phyloP scores from a whole-genome alignment of 139 green algal genomes.

The Auxenochlorella pyrenoidosa region DNA sequence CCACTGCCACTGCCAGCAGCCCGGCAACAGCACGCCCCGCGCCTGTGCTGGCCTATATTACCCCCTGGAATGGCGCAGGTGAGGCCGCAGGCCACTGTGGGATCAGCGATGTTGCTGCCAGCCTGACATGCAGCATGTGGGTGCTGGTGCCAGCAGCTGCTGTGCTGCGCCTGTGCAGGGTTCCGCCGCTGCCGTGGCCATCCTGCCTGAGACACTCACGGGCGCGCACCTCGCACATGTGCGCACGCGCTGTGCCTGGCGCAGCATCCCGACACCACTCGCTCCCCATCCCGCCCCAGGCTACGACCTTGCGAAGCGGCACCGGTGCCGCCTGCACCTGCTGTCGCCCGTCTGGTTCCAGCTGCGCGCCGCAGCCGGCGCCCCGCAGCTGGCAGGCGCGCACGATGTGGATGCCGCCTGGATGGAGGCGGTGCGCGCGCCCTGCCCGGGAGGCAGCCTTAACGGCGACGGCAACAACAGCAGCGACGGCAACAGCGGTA shows the following conservation, averaged over 20 bases:
- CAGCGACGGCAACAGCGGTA: neutral
- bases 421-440: constrained; percentile 12
- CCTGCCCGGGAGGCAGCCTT: neutral
- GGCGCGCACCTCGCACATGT: too few species aligned
- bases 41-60: constrained; percentile 9
- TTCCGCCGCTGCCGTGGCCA: too few species aligned
- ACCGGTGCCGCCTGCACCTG: constrained; percentile 6
- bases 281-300: neutral
- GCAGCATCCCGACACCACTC: too few species aligned
- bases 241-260: too few species aligned
- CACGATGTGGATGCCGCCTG: constrained; percentile 18
- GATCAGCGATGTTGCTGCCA: too few species aligned
- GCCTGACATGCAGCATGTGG: too few species aligned
- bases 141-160: too few species aligned
- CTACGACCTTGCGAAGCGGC: constrained; percentile 18
- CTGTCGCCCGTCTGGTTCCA: constrained; percentile 19
- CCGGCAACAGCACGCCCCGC: neutral
- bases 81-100: too few species aligned
- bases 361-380: neutral
- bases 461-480: neutral
- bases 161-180: too few species aligned
- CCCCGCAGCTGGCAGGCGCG: neutral
- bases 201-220: too few species aligned
- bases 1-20: neutral
- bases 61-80: constrained; percentile 6